phyloP scores from a whole-genome alignment of 1,139 yeast species.

The Yarrowia galli region DNA sequence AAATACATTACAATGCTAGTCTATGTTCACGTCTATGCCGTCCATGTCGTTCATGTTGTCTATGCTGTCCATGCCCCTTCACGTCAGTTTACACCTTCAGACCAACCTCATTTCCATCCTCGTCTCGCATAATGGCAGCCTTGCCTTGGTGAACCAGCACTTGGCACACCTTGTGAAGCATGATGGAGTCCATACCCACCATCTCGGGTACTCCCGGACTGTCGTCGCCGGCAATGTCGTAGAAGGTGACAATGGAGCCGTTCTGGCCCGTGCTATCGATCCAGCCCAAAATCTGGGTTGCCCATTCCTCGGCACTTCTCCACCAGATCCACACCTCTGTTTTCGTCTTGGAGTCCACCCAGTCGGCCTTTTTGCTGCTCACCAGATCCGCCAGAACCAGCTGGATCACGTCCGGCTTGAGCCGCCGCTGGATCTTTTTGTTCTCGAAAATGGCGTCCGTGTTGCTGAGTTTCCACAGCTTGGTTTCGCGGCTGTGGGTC shows the following conservation, averaged over 20 bases:
- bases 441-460: slow-evolving; percentile 57
- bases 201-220: slow-evolving; percentile 64
- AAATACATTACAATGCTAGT: slow-evolving; percentile 8
- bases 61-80: neutral
- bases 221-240: slow-evolving; percentile 77
- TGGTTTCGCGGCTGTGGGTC: slow-evolving; percentile 57
- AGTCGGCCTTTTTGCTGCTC: slow-evolving; percentile 61
- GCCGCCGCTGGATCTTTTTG: slow-evolving; percentile 58
- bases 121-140: slow-evolving; percentile 49
- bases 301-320: slow-evolving; percentile 81
- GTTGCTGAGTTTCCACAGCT: slow-evolving; percentile 26
- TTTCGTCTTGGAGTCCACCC: slow-evolving; percentile 45
- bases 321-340: slow-evolving; percentile 61
- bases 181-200: slow-evolving; percentile 64
- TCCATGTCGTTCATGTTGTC: too few species aligned
- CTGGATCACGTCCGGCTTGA: slow-evolving; percentile 62
- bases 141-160: slow-evolving; percentile 67
- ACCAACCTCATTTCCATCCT: slow-evolving; percentile 49
- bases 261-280: slow-evolving; percentile 78
- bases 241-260: slow-evolving; percentile 79
- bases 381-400: slow-evolving; percentile 68
- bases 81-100: slow-evolving; percentile 44
- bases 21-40: too few species aligned
- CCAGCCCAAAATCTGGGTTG: slow-evolving; percentile 65
- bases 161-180: slow-evolving; percentile 64